Conservation (phyloP, 768 basidiomycete genomes). For the Lentinula guzmanii region DNA sequence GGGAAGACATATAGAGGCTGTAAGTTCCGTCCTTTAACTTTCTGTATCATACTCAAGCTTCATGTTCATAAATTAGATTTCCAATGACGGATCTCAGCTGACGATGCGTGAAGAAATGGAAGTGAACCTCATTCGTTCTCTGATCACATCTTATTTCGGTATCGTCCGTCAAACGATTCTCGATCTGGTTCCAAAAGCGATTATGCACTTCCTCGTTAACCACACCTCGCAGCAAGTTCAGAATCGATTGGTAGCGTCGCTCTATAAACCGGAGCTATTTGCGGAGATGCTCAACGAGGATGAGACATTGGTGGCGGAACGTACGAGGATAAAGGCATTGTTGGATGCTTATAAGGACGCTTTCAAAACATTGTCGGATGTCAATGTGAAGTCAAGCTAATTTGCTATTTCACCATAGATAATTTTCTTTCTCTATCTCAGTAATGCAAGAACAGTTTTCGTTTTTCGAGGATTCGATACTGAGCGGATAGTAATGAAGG, state of each 20-base stretch:
- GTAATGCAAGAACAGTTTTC: neutral
- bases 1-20: slow-evolving; percentile 95
- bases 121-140: slow-evolving; percentile 86
- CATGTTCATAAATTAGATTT: slow-evolving; percentile 33
- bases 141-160: slow-evolving; percentile 93
- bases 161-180: slow-evolving; percentile 97
- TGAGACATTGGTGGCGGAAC: slow-evolving; percentile 89
- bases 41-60: neutral
- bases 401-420: neutral
- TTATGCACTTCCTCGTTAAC: slow-evolving; percentile 98
- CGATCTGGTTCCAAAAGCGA: slow-evolving; percentile 94
- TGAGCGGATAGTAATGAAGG: too few species aligned
- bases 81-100: slow-evolving; percentile 57
- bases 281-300: slow-evolving; percentile 91
- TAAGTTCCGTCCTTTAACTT: slow-evolving; percentile 36
- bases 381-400: slow-evolving; percentile 63
- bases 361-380: slow-evolving; percentile 81
- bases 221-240: slow-evolving; percentile 95
- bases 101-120: slow-evolving; percentile 94
- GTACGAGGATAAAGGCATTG: slow-evolving; percentile 87
- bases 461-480: too few species aligned
- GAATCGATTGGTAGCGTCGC: slow-evolving; percentile 86
- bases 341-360: slow-evolving; percentile 96
- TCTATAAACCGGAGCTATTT: slow-evolving; percentile 95
- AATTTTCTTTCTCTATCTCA: neutral